Percentiles rank a stretch among this genome's conserved stretches.
Conservation (phyloP, 176 grass and related monocot genomes). For the Olyra latifolia region DNA sequence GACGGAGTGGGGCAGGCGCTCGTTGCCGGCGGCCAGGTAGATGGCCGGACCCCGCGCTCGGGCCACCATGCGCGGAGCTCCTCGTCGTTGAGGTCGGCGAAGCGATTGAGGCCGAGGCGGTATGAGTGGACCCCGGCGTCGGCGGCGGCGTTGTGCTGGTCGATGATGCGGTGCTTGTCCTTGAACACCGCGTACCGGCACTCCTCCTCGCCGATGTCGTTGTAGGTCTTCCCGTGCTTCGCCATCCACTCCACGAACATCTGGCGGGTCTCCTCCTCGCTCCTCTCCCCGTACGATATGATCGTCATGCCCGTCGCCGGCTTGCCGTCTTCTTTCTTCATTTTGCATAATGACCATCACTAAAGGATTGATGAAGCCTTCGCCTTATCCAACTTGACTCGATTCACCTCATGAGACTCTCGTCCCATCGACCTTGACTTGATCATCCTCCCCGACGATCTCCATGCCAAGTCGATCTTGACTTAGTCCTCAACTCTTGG, state of each 20-base stretch:
- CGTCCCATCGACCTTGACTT: no score
- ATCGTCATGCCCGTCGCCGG: slow-evolving; percentile 65
- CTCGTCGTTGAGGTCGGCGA: slow-evolving; percentile 90
- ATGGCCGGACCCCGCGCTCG: slow-evolving; percentile 43
- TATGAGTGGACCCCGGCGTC: slow-evolving; percentile 72
- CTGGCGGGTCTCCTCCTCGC: slow-evolving; percentile 63
- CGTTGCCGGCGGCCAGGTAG: slow-evolving; percentile 53
- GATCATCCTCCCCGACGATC: no score
- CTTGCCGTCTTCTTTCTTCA: no score
- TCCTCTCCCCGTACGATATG: slow-evolving; percentile 62
- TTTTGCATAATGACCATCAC: no score
- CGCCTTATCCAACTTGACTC: no score
- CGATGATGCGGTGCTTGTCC: slow-evolving; percentile 76
- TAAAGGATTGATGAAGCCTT: no score
- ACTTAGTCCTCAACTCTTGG: no score
- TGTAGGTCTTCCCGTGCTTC: slow-evolving; percentile 43
- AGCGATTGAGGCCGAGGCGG: slow-evolving; percentile 78
- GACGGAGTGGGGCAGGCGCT: slow-evolving; percentile 55
- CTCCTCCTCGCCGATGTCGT: slow-evolving; percentile 65
- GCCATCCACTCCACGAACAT: slow-evolving; percentile 66
- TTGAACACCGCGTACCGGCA: slow-evolving; percentile 52
- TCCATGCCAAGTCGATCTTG: no score
- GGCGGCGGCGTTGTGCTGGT: slow-evolving; percentile 71
- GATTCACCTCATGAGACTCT: no score
- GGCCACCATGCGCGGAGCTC: slow-evolving; percentile 75